Percentiles rank a stretch among this genome's conserved stretches.
These are phyloP conservation scores for Picea abies DNA, from an alignment of 83 land plant genomes.

Conservation along the genomic window DNA sequence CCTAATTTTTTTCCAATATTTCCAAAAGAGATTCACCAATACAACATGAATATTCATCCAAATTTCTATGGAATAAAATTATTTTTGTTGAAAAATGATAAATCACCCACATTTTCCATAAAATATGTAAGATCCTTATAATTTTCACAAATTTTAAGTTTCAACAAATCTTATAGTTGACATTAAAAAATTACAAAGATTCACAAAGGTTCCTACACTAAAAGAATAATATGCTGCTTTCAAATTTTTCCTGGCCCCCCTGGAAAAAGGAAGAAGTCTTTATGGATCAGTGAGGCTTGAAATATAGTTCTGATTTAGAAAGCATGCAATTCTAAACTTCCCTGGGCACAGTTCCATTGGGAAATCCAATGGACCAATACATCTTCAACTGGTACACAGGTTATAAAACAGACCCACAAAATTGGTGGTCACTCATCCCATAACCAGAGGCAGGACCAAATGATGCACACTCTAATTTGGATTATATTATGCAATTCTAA, in stretches of 20 bases:
- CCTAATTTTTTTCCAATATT: neutral
- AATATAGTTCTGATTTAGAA: neutral
- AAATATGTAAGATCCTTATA: too few relatives aligned
- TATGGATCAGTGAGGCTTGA: neutral
- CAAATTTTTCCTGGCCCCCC: neutral
- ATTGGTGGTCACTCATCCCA: neutral
- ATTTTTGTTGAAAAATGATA: constrained; percentile 40
- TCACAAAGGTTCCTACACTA: too few relatives aligned
- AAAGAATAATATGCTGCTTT: too few relatives aligned
- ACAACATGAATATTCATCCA: neutral
- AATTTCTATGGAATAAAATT: neutral
- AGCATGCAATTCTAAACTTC: neutral
- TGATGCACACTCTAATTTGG: neutral
- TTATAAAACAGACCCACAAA: neutral
- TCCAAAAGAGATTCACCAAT: constrained; percentile 5
- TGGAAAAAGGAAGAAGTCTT: neutral
- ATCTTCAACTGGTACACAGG: neutral
- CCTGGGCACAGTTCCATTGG: neutral
- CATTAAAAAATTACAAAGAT: too few relatives aligned
- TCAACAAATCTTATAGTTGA: too few relatives aligned
- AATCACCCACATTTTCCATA: constrained; percentile 5
- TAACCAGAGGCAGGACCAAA: neutral
- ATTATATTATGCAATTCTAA: neutral
- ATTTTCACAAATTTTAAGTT: too few relatives aligned
- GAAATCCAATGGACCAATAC: neutral